Evolutionary conservation across 192 early-diverging fungal species (phyloP), one percentile per base, ranked within the genome.

Genomic region (Gaertneriomyces sp.): DNA sequence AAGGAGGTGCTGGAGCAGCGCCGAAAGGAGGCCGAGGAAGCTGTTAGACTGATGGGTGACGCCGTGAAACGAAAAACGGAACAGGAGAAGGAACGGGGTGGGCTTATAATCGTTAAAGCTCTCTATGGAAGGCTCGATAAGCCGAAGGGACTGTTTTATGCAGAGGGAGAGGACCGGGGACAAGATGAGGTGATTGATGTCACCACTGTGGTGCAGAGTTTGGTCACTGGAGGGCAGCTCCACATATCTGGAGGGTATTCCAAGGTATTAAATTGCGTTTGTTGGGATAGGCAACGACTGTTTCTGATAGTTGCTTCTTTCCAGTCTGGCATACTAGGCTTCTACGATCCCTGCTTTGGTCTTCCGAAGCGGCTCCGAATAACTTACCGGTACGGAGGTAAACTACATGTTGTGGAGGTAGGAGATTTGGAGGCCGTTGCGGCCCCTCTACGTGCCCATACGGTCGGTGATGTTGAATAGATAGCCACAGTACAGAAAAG

Each of bases 331-430:
- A 79, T 98, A 63, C 79, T 93, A 41, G 96, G 96, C 4, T 98
- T 98, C 74, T 96, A 92, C 64, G 94, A 98, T 74, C 94, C 96
- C 25, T 93, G 93, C 67, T 85, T 96, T 60, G 94, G 93, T 42
- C 88, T 88, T 58, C 67, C 72, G 16, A 98, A 98, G 74, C 79
- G 84, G 58, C 78, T 98, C 57, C 85, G 80, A 60, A 87, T 98
- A 58, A 87, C 81, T 52, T 98, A 98, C 66, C 75, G 76, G 62
- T 98, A 95, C 78, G 79, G 85, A 59, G 85, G 87, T 59, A 80
- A 80, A 58, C 54, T 91, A 49, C 96, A 98, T 70, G 83, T 89
- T 76, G 84, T 88, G 1, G 81, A 87, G 42, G 89, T 94, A 38
- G 79, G 87, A 49, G 96, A 98, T 74, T 75, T 70, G 51, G 78